phyloP scores from a whole-genome alignment of 2,329 filamentous ascomycete species.

The Botrytis aclada region DNA sequence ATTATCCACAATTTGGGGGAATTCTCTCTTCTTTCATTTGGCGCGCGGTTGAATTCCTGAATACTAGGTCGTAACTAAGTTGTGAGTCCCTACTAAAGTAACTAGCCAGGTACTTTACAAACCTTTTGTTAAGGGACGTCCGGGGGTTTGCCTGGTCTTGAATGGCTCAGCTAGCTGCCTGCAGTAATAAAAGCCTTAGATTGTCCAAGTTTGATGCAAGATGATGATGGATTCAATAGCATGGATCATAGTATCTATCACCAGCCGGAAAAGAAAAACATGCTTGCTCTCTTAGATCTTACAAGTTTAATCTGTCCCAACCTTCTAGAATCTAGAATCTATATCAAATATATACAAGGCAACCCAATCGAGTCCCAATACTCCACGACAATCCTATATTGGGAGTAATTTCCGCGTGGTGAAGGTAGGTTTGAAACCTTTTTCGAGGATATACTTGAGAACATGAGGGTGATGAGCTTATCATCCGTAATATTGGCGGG shows the following conservation, averaged over 20 bases:
- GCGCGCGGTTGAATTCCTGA: constrained; percentile 7
- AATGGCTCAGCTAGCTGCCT: constrained; percentile 6
- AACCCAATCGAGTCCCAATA: neutral
- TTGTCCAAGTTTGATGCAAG: constrained; percentile 5
- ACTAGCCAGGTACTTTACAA: neutral
- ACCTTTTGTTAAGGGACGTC: neutral
- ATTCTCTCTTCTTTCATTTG: neutral
- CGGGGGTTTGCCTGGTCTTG: neutral
- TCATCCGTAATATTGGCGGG: neutral
- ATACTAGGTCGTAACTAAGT: neutral
- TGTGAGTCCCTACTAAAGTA: neutral
- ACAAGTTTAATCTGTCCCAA: neutral
- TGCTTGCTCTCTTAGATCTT: neutral
- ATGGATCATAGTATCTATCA: neutral
- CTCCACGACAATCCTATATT: neutral
- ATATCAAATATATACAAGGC: neutral
- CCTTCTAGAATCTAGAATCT: constrained; percentile 8
- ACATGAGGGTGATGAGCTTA: neutral
- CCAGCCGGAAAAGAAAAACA: neutral
- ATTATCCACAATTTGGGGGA: neutral
- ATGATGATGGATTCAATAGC: neutral
- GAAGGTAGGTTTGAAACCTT: neutral
- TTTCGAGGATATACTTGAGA: neutral
- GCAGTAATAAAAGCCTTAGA: neutral
- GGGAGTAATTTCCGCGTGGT: neutral